phyloP scores from a whole-genome alignment of 305 asterid genomes.

The Fraxinus velutina region DNA sequence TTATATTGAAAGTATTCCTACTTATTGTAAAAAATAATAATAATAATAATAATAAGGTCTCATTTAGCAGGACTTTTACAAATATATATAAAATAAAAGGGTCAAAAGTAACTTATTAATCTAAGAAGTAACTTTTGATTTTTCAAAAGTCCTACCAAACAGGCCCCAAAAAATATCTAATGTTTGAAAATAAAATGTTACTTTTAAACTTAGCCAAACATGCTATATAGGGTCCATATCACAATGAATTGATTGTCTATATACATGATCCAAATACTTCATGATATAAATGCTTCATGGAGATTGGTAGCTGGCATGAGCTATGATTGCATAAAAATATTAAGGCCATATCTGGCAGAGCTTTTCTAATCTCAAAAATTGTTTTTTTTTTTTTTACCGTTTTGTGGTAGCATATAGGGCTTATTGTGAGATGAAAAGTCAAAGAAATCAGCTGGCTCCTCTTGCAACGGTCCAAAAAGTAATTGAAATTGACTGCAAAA shows the following conservation, averaged over 20 bases:
- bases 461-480: too few species aligned
- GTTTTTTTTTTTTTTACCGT: too few species aligned
- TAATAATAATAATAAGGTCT: neutral
- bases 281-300: neutral
- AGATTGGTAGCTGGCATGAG: neutral
- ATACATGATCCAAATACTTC: neutral
- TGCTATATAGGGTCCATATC: neutral
- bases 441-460: too few species aligned
- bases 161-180: neutral
- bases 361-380: too few species aligned
- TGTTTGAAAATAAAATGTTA: neutral
- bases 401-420: too few species aligned
- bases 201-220: neutral
- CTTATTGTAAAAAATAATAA: neutral
- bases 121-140: neutral
- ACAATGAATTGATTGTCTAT: neutral
- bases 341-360: too few species aligned
- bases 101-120: neutral
- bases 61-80: too few species aligned
- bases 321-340: neutral
- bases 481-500: too few species aligned
- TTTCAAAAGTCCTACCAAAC: neutral
- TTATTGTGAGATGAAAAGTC: too few species aligned
- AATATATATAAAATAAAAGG: neutral
- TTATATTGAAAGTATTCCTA: neutral